These are phyloP conservation scores for Ceratopteris richardii DNA, from an alignment of 75 land plant species.

Conservation along the genomic window DNA sequence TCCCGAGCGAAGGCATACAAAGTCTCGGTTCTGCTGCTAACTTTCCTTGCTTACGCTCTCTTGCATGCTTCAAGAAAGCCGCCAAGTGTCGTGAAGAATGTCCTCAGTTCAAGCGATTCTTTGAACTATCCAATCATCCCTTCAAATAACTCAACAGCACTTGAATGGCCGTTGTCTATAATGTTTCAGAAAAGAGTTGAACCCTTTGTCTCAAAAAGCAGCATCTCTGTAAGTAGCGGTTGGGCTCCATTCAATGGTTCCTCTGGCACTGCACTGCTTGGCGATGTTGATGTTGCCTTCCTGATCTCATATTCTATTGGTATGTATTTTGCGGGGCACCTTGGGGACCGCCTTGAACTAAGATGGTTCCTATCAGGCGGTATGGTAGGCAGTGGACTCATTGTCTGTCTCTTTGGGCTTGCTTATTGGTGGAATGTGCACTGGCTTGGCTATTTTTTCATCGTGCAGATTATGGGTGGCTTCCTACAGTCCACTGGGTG, in stretches of 20 bases:
- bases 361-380: slow-evolving; percentile 46
- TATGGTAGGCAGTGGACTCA: slow-evolving; percentile 56
- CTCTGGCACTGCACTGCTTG: slow-evolving; percentile 45
- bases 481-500: slow-evolving; percentile 32
- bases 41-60: slow-evolving; percentile 65
- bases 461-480: slow-evolving; percentile 25
- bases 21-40: slow-evolving; percentile 41
- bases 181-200: neutral
- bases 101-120: slow-evolving; percentile 34
- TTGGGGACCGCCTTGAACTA: slow-evolving; percentile 53
- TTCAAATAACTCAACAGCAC: slow-evolving; percentile 25
- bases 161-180: neutral
- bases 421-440: slow-evolving; percentile 59
- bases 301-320: slow-evolving; percentile 62
- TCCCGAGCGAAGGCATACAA: slow-evolving; percentile 16
- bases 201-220: no score
- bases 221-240: slow-evolving; percentile 12
- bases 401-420: slow-evolving; percentile 56
- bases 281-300: slow-evolving; percentile 61
- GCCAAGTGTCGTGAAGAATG: slow-evolving; percentile 66
- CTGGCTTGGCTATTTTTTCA: slow-evolving; percentile 37
- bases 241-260: slow-evolving; percentile 57
- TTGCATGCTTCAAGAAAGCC: slow-evolving; percentile 74
- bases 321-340: slow-evolving; percentile 70
- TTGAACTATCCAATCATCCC: slow-evolving; percentile 16